These are phyloP conservation scores for apple (Malus domestica) DNA, from an alignment of 306 rosid genomes.

Conservation along the genomic window ASM211411v1 NC_041793.1:46643001-46643500, in stretches of 20 bases:
- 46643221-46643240: too few relatives aligned
- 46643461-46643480: neutral
- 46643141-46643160: too few relatives aligned
- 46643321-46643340: constrained; percentile 30
- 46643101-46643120: too few relatives aligned
- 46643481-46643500: neutral
- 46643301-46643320: constrained; percentile 30
- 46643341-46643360: constrained; percentile 50
- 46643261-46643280: neutral
- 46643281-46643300: neutral
- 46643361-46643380: constrained; percentile 9
- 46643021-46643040: fast-evolving
- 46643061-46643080: too few relatives aligned
- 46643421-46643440: neutral
- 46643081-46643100: too few relatives aligned
- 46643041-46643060: too few relatives aligned
- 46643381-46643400: constrained; percentile 10
- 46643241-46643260: too few relatives aligned
- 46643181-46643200: too few relatives aligned
- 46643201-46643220: too few relatives aligned
- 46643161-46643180: too few relatives aligned
- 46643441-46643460: constrained; percentile 6
- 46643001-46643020: fast-evolving
- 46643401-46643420: constrained; percentile 12
- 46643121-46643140: too few relatives aligned